Conservation (phyloP, 306 rosid species). For the Hippophae tibetana region DNA sequence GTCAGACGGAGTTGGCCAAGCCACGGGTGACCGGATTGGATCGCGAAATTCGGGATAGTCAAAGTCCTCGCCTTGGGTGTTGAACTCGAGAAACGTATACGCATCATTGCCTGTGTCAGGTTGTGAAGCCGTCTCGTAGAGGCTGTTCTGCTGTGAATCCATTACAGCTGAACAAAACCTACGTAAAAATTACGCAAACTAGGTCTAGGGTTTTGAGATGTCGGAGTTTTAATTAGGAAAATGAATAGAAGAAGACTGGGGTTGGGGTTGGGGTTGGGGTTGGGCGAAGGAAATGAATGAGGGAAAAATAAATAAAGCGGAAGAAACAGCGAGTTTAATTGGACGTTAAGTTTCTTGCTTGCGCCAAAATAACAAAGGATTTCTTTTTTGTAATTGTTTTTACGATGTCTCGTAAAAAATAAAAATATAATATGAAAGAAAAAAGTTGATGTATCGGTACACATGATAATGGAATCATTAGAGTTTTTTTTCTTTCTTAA, state of each 20-base stretch:
- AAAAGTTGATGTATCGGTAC: too few species aligned
- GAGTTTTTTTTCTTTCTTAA: too few species aligned
- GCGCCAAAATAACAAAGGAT: too few species aligned
- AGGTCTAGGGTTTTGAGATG: conserved; percentile 30
- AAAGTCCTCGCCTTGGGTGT: conserved; percentile 96
- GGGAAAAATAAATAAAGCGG: conserved; percentile 6
- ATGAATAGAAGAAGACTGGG: not conserved
- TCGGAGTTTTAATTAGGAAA: not conserved
- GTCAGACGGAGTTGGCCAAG: conserved; percentile 97
- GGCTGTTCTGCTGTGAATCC: conserved; percentile 83
- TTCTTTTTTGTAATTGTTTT: too few species aligned
- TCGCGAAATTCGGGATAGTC: conserved; percentile 93
- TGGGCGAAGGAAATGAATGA: conserved; percentile 20
- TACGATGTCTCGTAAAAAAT: too few species aligned
- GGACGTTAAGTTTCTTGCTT: not conserved
- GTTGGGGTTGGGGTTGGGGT: conserved; percentile 25
- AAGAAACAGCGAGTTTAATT: conserved; percentile 13
- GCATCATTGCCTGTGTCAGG: conserved; percentile 95
- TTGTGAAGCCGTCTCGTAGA: conserved; percentile 91
- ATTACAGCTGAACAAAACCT: conserved; percentile 17
- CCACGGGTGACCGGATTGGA: conserved; percentile 78
- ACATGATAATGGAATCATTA: too few species aligned
- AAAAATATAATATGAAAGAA: too few species aligned
- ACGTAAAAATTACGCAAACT: conserved; percentile 3
- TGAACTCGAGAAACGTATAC: conserved; percentile 94